These are phyloP conservation scores for Chrysopogon serrulatus DNA, from an alignment of 176 grass and related monocot species.

Conservation along the genomic window DNA sequence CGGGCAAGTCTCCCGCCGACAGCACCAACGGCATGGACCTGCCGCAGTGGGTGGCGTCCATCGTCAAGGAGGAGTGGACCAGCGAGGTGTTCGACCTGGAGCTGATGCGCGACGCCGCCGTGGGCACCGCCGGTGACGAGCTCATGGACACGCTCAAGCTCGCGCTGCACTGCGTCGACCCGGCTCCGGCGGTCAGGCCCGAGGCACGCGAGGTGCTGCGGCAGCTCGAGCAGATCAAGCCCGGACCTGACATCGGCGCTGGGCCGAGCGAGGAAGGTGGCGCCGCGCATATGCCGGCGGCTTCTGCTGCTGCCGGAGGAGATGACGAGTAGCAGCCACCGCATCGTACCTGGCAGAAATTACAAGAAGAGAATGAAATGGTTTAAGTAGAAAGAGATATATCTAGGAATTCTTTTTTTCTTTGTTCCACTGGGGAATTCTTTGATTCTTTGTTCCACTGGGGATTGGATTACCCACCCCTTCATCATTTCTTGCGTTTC, in stretches of 20 bases:
- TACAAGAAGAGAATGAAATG: background rate
- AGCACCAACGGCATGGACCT: constrained; percentile 42
- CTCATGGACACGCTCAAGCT: constrained; percentile 75
- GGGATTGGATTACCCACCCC: background rate
- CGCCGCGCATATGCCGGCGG: background rate
- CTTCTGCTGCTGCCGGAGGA: constrained; percentile 3
- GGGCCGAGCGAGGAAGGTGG: constrained; percentile 26
- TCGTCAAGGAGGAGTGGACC: constrained; percentile 88
- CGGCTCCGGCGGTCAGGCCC: constrained; percentile 40
- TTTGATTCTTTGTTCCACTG: constrained; percentile 23
- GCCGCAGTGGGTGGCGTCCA: constrained; percentile 80
- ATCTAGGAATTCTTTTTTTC: background rate
- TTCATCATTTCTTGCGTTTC: background rate
- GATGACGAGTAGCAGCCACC: constrained; percentile 36
- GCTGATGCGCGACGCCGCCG: constrained; percentile 64
- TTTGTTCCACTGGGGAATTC: background rate
- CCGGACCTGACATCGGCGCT: too few species aligned
- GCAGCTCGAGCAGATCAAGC: constrained; percentile 74
- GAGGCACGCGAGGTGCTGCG: constrained; percentile 58
- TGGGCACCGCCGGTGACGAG: constrained; percentile 41
- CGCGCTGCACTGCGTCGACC: too few species aligned
- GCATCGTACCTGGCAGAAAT: background rate
- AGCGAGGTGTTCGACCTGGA: constrained; percentile 89
- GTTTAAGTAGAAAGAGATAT: constrained; percentile 12
- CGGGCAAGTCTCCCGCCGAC: constrained; percentile 68